Conservation (phyloP, 176 grass and related monocot genomes). For the Typha latifolia region DNA sequence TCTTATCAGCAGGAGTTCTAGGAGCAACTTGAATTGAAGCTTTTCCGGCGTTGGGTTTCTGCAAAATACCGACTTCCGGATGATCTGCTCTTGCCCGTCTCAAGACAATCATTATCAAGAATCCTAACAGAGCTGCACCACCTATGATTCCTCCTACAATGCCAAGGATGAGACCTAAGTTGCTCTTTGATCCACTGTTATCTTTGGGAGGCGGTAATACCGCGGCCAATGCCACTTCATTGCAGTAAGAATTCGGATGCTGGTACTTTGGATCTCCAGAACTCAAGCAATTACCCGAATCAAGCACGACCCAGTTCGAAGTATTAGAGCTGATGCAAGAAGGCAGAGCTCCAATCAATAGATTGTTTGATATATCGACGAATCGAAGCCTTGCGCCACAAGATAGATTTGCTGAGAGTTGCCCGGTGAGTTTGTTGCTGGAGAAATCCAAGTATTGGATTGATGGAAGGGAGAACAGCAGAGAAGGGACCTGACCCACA, state of each 20-base stretch:
- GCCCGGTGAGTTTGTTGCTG: slow-evolving; percentile 45
- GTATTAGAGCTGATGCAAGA: slow-evolving; percentile 55
- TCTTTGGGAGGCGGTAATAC: slow-evolving; percentile 47
- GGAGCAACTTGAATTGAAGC: slow-evolving; percentile 13
- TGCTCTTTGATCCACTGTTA: slow-evolving; percentile 27
- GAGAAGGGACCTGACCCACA: slow-evolving; percentile 45
- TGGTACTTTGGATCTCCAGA: slow-evolving; percentile 36
- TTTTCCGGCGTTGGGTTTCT: slow-evolving; percentile 22
- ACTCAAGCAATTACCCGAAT: slow-evolving; percentile 66
- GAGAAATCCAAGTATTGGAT: slow-evolving; percentile 64
- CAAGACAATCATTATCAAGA: slow-evolving; percentile 41
- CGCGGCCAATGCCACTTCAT: slow-evolving; percentile 52
- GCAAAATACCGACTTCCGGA: slow-evolving; percentile 24
- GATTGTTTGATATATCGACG: slow-evolving; percentile 74
- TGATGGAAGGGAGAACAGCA: slow-evolving; percentile 58
- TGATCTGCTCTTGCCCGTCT: slow-evolving; percentile 32
- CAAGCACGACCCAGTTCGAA: slow-evolving; percentile 34
- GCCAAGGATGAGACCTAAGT: slow-evolving; percentile 40
- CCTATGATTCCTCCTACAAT: slow-evolving; percentile 53
- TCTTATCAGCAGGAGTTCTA: slow-evolving; percentile 58
- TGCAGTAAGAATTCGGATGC: slow-evolving; percentile 54
- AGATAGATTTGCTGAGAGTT: slow-evolving; percentile 31
- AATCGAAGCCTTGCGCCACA: slow-evolving; percentile 43
- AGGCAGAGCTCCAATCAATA: slow-evolving; percentile 51
- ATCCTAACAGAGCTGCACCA: slow-evolving; percentile 38